A percentile compares a stretch with the other conserved stretches of the same genome.
phyloP scores from a whole-genome alignment of 352 stramenopile genomes.

The Phytophthora pinifolia region DNA sequence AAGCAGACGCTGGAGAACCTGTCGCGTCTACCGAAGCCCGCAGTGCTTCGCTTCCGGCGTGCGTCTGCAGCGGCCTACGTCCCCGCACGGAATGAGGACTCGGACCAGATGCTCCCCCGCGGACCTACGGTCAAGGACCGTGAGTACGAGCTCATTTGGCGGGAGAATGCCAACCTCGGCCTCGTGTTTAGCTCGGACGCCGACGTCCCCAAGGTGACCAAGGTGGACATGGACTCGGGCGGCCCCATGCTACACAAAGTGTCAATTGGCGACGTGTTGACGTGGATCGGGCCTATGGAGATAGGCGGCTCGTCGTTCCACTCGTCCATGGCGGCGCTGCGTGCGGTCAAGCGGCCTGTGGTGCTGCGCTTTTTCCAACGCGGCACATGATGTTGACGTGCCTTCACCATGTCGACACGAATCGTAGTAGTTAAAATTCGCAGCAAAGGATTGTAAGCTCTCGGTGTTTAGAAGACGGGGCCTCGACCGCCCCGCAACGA shows the following conservation, averaged over 20 bases:
- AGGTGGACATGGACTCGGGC: slow-evolving; percentile 79
- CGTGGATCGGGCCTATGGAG: slow-evolving; percentile 78
- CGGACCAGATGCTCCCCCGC: slow-evolving; percentile 48
- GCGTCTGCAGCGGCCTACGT: slow-evolving; percentile 38
- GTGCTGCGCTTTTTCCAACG: slow-evolving; percentile 77
- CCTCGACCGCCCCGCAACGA: slow-evolving; percentile 25
- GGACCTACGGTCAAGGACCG: slow-evolving; percentile 59
- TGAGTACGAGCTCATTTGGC: slow-evolving; percentile 86
- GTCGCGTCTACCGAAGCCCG: slow-evolving; percentile 68
- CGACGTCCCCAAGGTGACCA: slow-evolving; percentile 79
- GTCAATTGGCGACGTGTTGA: slow-evolving; percentile 71
- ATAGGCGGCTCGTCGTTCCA: slow-evolving; percentile 82
- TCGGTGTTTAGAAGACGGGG: slow-evolving; percentile 38
- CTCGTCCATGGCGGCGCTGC: slow-evolving; percentile 82
- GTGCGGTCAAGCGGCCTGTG: slow-evolving; percentile 78
- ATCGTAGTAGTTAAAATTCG: slow-evolving; percentile 33
- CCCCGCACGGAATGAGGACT: slow-evolving; percentile 39
- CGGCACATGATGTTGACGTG: slow-evolving; percentile 30
- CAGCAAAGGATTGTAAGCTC: slow-evolving; percentile 39
- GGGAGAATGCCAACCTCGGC: slow-evolving; percentile 80
- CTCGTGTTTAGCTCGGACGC: slow-evolving; percentile 83
- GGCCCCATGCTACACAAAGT: slow-evolving; percentile 73
- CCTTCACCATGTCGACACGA: slow-evolving; percentile 14
- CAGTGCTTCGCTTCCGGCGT: slow-evolving; percentile 64
- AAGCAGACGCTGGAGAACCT: slow-evolving; percentile 79